A percentile compares a stretch with the other conserved stretches of the same genome.
phyloP scores from a whole-genome alignment of 306 rosid genomes.

The Biancaea sappan region DNA sequence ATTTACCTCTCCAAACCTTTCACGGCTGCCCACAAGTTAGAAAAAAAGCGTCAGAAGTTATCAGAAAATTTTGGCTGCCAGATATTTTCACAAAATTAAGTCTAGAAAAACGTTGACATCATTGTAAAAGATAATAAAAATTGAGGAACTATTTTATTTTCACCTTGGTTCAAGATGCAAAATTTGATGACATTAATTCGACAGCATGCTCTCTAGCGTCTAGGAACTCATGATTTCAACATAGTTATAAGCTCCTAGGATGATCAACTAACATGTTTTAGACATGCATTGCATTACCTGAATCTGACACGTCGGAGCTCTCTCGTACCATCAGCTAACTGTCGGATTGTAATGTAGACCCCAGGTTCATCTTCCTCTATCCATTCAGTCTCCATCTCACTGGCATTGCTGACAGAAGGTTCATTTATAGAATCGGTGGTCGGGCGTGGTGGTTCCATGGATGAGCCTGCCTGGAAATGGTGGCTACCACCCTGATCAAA shows the following conservation, averaged over 20 bases:
- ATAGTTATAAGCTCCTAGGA: background rate
- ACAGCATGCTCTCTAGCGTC: background rate
- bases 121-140: background rate
- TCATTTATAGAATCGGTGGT: constrained; percentile 85
- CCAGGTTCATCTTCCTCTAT: constrained; percentile 90
- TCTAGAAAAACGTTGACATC: background rate
- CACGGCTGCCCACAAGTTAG: constrained; percentile 65
- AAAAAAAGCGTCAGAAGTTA: constrained; percentile 12
- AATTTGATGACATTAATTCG: background rate
- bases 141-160: too few species aligned
- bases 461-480: constrained; percentile 47
- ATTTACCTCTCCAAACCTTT: constrained; percentile 69
- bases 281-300: constrained; percentile 57
- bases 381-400: constrained; percentile 84
- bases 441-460: constrained; percentile 71
- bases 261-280: background rate
- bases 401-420: constrained; percentile 74
- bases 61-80: too few species aligned
- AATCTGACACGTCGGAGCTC: constrained; percentile 90
- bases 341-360: constrained; percentile 78
- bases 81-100: too few species aligned
- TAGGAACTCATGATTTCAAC: background rate
- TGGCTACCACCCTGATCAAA: constrained; percentile 44
- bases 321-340: constrained; percentile 73
- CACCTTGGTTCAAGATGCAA: background rate